Conservation (phyloP, 1,284 basidiomycete species). For the Nidula niveotomentosa region DNA sequence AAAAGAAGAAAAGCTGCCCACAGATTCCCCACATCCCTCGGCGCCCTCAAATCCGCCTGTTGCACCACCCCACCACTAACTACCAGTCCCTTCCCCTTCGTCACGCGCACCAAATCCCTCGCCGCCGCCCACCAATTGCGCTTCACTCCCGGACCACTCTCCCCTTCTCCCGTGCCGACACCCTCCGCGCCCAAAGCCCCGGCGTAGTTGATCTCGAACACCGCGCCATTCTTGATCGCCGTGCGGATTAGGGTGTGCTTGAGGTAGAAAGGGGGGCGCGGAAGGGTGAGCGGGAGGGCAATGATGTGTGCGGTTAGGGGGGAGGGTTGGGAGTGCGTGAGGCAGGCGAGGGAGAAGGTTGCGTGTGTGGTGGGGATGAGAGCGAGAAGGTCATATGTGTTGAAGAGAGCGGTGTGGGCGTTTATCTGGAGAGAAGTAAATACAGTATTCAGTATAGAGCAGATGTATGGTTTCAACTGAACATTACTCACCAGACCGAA, state of each 20-base stretch:
- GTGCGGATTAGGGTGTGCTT: slow-evolving; percentile 82
- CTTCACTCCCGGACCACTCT: slow-evolving; percentile 54
- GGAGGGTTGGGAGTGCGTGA: slow-evolving; percentile 80
- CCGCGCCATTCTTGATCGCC: slow-evolving; percentile 80
- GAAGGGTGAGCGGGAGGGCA: slow-evolving; percentile 75
- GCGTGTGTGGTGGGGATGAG: slow-evolving; percentile 70
- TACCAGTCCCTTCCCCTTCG: slow-evolving; percentile 73
- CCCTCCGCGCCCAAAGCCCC: slow-evolving; percentile 67
- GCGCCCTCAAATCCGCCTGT: slow-evolving; percentile 62
- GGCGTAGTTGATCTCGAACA: slow-evolving; percentile 80
- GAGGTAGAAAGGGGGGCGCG: slow-evolving; percentile 78
- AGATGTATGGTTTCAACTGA: not conserved
- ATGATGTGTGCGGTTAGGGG: slow-evolving; percentile 82
- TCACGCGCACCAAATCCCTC: slow-evolving; percentile 71
- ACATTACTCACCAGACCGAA: slow-evolving; percentile 62
- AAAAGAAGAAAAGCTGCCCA: slow-evolving; percentile 31
- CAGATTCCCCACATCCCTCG: slow-evolving; percentile 75
- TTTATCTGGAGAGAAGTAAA: slow-evolving; percentile 45
- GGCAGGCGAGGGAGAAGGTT: slow-evolving; percentile 77
- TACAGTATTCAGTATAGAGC: too few relatives aligned
- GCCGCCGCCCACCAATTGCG: slow-evolving; percentile 83
- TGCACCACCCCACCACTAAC: slow-evolving; percentile 62
- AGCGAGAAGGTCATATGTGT: slow-evolving; percentile 75
- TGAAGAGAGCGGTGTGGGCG: slow-evolving; percentile 53
- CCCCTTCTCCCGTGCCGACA: slow-evolving; percentile 48